phyloP scores from a whole-genome alignment of 73 alveolate species.

The Paramecium sonneborni region DNA sequence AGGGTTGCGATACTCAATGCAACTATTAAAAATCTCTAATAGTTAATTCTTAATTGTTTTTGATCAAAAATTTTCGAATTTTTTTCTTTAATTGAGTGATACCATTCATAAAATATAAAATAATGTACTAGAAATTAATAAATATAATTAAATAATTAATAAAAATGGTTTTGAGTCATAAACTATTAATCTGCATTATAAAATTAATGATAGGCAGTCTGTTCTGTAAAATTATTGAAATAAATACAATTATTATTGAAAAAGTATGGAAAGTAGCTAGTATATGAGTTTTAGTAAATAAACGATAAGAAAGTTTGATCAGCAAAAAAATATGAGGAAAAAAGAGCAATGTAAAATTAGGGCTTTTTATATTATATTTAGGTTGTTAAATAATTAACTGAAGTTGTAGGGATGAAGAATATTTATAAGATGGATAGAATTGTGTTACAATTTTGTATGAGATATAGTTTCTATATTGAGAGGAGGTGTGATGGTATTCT shows the following conservation, averaged over 20 bases:
- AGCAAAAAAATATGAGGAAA: no score
- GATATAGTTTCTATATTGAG: no score
- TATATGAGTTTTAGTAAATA: not conserved
- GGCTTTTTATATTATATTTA: no score
- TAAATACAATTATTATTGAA: not conserved
- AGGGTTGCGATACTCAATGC: not conserved
- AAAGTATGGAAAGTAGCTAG: not conserved
- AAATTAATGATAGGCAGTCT: not conserved
- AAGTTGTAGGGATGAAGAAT: no score
- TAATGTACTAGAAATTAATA: not conserved
- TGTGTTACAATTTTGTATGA: no score
- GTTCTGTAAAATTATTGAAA: not conserved
- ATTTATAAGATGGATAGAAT: no score
- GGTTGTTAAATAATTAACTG: no score
- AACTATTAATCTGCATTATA: not conserved
- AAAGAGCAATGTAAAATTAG: no score
- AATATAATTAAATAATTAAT: not conserved
- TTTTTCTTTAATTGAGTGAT: not conserved
- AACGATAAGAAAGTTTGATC: no score
- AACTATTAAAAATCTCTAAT: not conserved
- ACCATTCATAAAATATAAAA: no score
- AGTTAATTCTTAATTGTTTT: not conserved
- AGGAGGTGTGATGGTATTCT: no score
- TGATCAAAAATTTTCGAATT: not conserved
- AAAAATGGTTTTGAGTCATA: not conserved